A percentile compares a stretch with the other conserved stretches of the same genome.
These are phyloP conservation scores for Posidonia australis DNA, from an alignment of 106 monocot genomes.

Conservation along the genomic window DNA sequence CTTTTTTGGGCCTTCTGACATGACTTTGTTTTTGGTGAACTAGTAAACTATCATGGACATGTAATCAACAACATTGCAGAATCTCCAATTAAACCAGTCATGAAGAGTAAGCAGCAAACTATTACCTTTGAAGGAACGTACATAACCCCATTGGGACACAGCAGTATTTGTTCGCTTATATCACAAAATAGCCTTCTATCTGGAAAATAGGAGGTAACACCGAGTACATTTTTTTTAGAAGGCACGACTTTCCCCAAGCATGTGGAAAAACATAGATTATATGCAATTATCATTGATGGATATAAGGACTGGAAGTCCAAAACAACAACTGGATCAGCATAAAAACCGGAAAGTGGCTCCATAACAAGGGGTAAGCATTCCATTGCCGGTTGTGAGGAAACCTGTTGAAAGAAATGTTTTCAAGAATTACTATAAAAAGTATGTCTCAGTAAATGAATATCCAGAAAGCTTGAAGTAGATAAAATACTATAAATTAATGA, in stretches of 20 bases:
- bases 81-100: background rate
- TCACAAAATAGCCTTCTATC: slow-evolving; percentile 43
- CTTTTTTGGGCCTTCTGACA: no score
- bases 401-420: slow-evolving; percentile 29
- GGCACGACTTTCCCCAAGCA: slow-evolving; percentile 75
- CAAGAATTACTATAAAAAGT: background rate
- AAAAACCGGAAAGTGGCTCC: slow-evolving; percentile 95
- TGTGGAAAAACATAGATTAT: slow-evolving; percentile 83
- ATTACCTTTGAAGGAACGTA: slow-evolving; percentile 66
- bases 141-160: slow-evolving; percentile 85
- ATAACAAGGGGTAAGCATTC: slow-evolving; percentile 96
- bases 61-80: no score
- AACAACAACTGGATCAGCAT: slow-evolving; percentile 83
- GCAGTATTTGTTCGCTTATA: slow-evolving; percentile 37
- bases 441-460: no score
- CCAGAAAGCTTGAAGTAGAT: no score
- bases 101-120: background rate
- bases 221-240: slow-evolving; percentile 55
- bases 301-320: slow-evolving; percentile 97
- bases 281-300: slow-evolving; percentile 99
- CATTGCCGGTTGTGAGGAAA: slow-evolving; percentile 95
- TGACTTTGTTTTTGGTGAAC: no score
- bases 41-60: no score
- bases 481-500: no score
- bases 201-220: slow-evolving; percentile 59